Base-by-base conservation (phyloP, 176 grass and related monocot species). In the Rhynchospora pubera region DNA sequence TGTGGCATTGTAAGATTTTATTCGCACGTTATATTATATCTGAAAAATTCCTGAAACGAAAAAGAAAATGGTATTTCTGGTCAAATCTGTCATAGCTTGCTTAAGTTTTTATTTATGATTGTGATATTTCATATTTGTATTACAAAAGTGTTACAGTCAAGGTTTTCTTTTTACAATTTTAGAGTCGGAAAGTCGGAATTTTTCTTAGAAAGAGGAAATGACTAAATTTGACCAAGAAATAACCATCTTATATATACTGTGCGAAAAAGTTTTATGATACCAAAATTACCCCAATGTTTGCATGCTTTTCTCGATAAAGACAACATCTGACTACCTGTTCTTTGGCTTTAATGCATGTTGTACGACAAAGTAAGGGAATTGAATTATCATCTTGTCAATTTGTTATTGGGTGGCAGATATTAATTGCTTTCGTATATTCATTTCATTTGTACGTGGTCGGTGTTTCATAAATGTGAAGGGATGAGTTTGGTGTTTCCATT, bases 401-500 rank as follows among this genome's bases (percentile, higher is more conserved):
- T 52, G 47, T 28, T 46, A 70, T 67, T 13, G 9, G 62, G 3
- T 73, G 51, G 48, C 6, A 51, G 48, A 9, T 51, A 51, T 51
- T 7, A 51, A 51, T 51, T 51, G 7, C 48, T 51, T 7, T 51
- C 6, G 9, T 51, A 5, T 51, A 51, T 51, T 51, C 9, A 51
- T 51, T 51, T 7, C 48, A 11, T 10, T 11, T 51, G 48, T 51
- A 11, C 48, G 6, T 7, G 5, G 48, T 76, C 5, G 23, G 72
- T 76, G 23, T 9, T 76, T 26, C 28, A 30, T 76, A 76, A 55
- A 76, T 76, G 48, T 76, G 72, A 13, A 10, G 45, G 15, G 21
- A 53, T 8, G 23, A 13, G 64, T 53, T 76, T 76, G 72, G 72
- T 76, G 72, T 55, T 76, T 13, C 48, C 72, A 76, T 76, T 76